phyloP scores from a whole-genome alignment of 768 basidiomycete species.

The Leccinum olivaceopallidum region DNA sequence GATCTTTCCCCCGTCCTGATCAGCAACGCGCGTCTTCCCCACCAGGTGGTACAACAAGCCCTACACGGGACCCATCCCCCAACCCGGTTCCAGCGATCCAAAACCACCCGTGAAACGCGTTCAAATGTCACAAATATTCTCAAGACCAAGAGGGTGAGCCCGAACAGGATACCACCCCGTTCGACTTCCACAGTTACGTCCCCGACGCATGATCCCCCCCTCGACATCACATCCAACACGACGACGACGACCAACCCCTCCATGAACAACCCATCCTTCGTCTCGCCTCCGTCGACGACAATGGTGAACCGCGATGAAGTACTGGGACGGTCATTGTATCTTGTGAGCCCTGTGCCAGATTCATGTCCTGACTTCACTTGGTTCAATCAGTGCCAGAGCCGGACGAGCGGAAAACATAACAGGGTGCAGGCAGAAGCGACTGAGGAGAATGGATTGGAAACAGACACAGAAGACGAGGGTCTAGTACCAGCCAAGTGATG shows the following conservation, averaged over 20 bases:
- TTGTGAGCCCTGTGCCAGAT: constrained; percentile 45
- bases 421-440: constrained; percentile 28
- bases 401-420: constrained; percentile 17
- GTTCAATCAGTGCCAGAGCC: constrained; percentile 35
- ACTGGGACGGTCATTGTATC: constrained; percentile 80
- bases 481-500: constrained; percentile 20
- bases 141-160: neutral
- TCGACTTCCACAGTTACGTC: neutral
- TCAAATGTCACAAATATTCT: neutral
- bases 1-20: too few relatives aligned
- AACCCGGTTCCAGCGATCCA: too few relatives aligned
- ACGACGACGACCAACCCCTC: constrained; percentile 13
- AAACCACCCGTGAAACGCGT: too few relatives aligned
- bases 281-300: constrained; percentile 35
- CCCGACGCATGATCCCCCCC: constrained; percentile 8
- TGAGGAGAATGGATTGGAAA: constrained; percentile 31
- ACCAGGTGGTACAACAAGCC: too few relatives aligned
- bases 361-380: constrained; percentile 1
- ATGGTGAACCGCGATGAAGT: constrained; percentile 70
- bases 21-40: too few relatives aligned
- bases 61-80: constrained; percentile 2
- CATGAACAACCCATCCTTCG: constrained; percentile 21
- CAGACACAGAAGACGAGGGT: constrained; percentile 25
- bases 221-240: constrained; percentile 36
- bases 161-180: neutral